Conservation (phyloP, 2,329 filamentous ascomycete species). For the Bimuria novae-zelandiae region DNA sequence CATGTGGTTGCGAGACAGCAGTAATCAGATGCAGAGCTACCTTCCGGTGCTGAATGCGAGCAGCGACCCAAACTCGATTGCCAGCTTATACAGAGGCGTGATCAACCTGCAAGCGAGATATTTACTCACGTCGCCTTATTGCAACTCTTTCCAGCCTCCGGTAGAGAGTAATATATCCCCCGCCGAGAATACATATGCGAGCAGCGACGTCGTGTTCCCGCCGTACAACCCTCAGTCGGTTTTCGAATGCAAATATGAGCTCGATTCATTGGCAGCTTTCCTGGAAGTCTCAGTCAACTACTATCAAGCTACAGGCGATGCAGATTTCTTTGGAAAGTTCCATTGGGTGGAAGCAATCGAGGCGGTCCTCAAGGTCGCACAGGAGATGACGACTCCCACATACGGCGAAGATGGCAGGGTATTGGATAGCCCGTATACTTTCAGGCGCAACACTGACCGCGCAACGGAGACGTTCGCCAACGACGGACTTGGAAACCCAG, state of each 20-base stretch:
- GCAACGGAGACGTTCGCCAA: conserved; percentile 59
- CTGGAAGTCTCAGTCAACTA: conserved; percentile 56
- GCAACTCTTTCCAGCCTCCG: conserved; percentile 59
- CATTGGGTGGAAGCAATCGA: conserved; percentile 54
- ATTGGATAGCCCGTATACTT: conserved; percentile 51
- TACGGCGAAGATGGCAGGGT: conserved; percentile 54
- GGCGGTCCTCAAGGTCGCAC: conserved; percentile 50
- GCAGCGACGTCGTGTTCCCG: conserved; percentile 50
- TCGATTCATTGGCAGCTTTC: conserved; percentile 58
- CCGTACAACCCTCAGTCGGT: conserved; percentile 50
- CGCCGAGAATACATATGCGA: conserved; percentile 46
- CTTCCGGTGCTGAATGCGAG: conserved; percentile 63
- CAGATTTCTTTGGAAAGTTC: conserved; percentile 54
- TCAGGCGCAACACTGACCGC: conserved; percentile 48
- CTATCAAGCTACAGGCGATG: conserved; percentile 55
- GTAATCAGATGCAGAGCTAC: conserved; percentile 75
- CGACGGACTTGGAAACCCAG: conserved; percentile 56
- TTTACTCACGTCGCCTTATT: conserved; percentile 62
- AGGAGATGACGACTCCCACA: conserved; percentile 54
- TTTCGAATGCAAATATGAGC: conserved; percentile 60
- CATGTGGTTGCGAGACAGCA: conserved; percentile 60
- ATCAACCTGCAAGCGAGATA: conserved; percentile 75
- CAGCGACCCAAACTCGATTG: conserved; percentile 61
- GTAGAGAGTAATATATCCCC: conserved; percentile 51
- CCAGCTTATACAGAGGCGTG: conserved; percentile 69